Conservation (phyloP, 768 basidiomycete species). For the Auricularia heimuer region DNA sequence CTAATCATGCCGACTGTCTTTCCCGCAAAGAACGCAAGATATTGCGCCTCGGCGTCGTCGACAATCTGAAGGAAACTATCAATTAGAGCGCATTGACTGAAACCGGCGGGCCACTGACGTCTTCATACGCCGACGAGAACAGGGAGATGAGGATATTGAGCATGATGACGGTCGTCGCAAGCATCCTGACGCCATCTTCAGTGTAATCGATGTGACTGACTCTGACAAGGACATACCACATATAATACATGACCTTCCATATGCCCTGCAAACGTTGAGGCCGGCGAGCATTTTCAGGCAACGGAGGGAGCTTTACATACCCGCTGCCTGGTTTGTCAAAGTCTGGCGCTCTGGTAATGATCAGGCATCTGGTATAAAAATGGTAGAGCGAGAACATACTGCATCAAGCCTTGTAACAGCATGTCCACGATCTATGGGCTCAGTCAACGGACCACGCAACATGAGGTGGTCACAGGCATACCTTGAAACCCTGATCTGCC, state of each 20-base stretch:
- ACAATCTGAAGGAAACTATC: slow-evolving; percentile 55
- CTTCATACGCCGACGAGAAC: slow-evolving; percentile 86
- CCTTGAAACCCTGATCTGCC: slow-evolving; percentile 40
- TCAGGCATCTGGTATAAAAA: neutral
- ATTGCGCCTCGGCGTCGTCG: slow-evolving; percentile 81
- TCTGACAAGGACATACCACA: slow-evolving; percentile 35
- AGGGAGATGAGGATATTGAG: slow-evolving; percentile 94
- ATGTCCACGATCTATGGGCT: slow-evolving; percentile 49
- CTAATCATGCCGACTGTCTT: slow-evolving; percentile 82
- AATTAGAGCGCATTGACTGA: neutral
- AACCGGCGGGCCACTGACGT: too few relatives aligned
- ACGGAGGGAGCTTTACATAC: slow-evolving; percentile 35
- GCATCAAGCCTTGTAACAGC: slow-evolving; percentile 72
- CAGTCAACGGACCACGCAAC: neutral
- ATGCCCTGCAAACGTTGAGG: slow-evolving; percentile 11
- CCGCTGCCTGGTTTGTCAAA: slow-evolving; percentile 47
- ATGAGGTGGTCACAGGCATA: slow-evolving; percentile 23
- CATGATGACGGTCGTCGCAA: slow-evolving; percentile 71
- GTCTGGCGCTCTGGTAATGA: slow-evolving; percentile 44
- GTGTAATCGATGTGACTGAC: neutral
- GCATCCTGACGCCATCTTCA: slow-evolving; percentile 54
- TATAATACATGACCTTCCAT: slow-evolving; percentile 64
- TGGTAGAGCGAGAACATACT: slow-evolving; percentile 39
- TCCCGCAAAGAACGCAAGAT: slow-evolving; percentile 79
- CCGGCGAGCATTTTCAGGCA: neutral